Evolutionary conservation across 1,284 basidiomycete species (phyloP).

Genomic region (Dichomitus squalens): DNA sequence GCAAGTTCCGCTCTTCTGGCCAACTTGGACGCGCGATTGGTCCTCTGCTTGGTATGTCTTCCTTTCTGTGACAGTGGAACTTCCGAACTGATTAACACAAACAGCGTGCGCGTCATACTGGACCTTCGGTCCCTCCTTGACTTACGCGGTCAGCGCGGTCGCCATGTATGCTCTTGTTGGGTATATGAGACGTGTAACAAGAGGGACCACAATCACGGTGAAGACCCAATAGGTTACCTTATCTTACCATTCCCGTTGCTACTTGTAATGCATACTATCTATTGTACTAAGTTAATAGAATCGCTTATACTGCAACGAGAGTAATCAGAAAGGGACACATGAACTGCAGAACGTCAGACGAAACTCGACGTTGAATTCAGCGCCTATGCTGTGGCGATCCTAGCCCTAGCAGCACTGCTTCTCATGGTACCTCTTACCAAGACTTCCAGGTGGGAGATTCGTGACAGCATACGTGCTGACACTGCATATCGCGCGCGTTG

Average conservation of each 20-base stretch:
- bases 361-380: no score
- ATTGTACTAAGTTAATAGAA: neutral
- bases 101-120: conserved; percentile 85
- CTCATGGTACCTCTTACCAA: no score
- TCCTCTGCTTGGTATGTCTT: conserved; percentile 72
- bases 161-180: conserved; percentile 62
- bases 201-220: conserved; percentile 2
- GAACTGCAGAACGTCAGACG: no score
- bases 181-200: conserved; percentile 47
- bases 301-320: no score
- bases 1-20: conserved; percentile 83
- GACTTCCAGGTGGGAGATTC: no score
- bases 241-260: neutral
- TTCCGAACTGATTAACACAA: conserved; percentile 5
- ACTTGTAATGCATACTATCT: neutral
- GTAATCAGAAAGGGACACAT: no score
- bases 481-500: no score
- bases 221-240: conserved; percentile 11
- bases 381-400: no score
- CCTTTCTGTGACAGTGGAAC: conserved; percentile 5
- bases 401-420: no score
- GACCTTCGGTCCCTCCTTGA: conserved; percentile 80
- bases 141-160: conserved; percentile 68
- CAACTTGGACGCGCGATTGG: conserved; percentile 90
- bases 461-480: no score